Evolutionary conservation across 192 early-diverging fungal species (phyloP), one percentile per base, ranked within the genome.

Genomic region (Linnemannia exigua): DNA sequence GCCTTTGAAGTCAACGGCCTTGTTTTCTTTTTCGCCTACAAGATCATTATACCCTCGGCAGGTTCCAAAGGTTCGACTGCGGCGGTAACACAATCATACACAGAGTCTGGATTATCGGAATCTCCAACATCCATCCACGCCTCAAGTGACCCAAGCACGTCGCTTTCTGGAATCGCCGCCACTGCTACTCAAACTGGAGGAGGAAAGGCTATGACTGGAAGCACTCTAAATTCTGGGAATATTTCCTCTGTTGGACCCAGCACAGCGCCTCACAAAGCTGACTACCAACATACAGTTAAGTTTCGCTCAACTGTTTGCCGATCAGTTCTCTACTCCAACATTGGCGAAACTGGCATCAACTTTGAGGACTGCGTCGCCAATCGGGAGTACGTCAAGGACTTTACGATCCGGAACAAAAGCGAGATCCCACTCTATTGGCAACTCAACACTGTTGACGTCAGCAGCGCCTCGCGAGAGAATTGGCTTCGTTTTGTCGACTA

Each of bases 311-410:
- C 94, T 19, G 95, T 96, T 37, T 99, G 98, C 85, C 91, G 91
- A n/a, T 97, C 97, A 14, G 92, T 97, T 35, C 89, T 99, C 20
- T 96, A 96, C 90, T 96, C 96, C 71, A 97, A 99, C 81, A 94
- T 98, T 85, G 93, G 94, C 8, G 96, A 97, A 61, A 97, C 95
- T 50, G 98, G 98, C 28, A 92, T 99, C 33, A 94, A 93, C 71
- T 96, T 99, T 87, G 97, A 99, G 74, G 97, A 98, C 81, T 99
- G 98, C 80, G 95, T 98, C 12, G 90, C 93, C 28, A 97, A 97
- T 20, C 94, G 93, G 35, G 93, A 94, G 16, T 99, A 98, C 79
- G 96, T 96, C 89, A 96, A 96, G 66, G 95, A 97, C 80, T 96
- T 99, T 80, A 94, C 94, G 0, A 92, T 99, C 28, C 93, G 92